Conservation (phyloP, 2,329 filamentous ascomycete genomes). For the Apiospora koreana region DNA sequence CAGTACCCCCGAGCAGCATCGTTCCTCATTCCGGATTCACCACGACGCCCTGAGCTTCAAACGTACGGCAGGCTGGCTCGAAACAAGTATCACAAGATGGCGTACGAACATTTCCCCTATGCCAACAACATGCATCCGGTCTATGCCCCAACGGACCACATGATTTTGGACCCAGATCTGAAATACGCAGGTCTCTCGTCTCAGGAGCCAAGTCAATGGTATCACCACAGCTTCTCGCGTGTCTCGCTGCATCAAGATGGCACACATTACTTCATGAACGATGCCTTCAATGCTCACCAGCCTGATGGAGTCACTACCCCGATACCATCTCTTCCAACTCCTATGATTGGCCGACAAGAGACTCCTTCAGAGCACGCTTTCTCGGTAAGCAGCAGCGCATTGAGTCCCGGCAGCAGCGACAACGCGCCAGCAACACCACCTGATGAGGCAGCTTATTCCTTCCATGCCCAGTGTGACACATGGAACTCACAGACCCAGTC, state of each 20-base stretch:
- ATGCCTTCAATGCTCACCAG: not conserved
- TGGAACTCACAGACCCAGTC: conserved; percentile 22
- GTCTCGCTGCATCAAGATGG: not conserved
- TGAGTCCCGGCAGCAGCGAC: conserved; percentile 44
- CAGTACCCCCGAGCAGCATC: not conserved
- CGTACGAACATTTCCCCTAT: not conserved
- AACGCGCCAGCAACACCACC: conserved; percentile 39
- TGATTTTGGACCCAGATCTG: not conserved
- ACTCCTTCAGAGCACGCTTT: conserved; percentile 41
- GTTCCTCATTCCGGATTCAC: not conserved
- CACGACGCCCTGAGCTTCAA: not conserved
- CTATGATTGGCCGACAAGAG: conserved; percentile 28
- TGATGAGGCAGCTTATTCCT: conserved; percentile 33
- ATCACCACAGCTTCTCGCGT: not conserved
- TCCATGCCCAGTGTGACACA: conserved; percentile 24
- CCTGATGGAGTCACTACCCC: conserved; percentile 17
- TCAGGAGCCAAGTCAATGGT: not conserved
- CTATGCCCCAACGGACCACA: not conserved
- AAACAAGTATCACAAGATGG: not conserved
- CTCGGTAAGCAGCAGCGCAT: conserved; percentile 37
- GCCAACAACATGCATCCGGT: not conserved
- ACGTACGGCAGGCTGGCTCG: not conserved
- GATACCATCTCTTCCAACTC: conserved; percentile 19
- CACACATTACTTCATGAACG: not conserved
- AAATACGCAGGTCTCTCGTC: not conserved